Evolutionary conservation across 2,329 filamentous ascomycete genomes (phyloP).

Genomic region (Mollisiaceae sp.): DNA sequence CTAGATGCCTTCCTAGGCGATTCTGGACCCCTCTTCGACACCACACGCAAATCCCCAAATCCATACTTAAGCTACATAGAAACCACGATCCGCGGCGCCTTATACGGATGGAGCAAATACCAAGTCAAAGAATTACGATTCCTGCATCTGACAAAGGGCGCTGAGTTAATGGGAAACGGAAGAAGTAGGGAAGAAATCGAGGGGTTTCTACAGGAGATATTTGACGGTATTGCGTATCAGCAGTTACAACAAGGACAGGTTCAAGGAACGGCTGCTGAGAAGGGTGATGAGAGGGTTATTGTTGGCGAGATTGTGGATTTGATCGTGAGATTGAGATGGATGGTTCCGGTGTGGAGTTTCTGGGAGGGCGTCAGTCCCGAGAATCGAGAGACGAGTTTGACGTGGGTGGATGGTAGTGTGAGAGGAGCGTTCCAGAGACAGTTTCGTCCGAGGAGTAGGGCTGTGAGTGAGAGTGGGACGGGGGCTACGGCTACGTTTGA

Average conservation of each 20-base stretch:
- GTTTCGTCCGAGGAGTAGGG: conserved; percentile 13
- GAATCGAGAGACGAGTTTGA: conserved; percentile 13
- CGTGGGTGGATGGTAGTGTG: conserved; percentile 22
- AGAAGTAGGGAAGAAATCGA: conserved; percentile 20
- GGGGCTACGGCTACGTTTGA: not conserved
- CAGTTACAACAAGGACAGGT: not conserved
- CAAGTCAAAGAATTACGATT: conserved; percentile 17
- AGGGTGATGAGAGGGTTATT: conserved; percentile 11
- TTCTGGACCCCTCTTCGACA: conserved; percentile 13
- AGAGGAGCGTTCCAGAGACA: conserved; percentile 17
- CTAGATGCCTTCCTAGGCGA: conserved; percentile 17
- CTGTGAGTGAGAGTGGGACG: not conserved
- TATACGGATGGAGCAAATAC: conserved; percentile 21
- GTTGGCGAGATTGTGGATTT: conserved; percentile 21
- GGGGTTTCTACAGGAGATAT: conserved; percentile 4
- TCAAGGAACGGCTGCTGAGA: not conserved
- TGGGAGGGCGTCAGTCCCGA: conserved; percentile 19
- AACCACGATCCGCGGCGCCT: conserved; percentile 4
- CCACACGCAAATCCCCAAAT: conserved; percentile 1
- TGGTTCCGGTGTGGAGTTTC: conserved; percentile 24
- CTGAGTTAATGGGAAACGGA: conserved; percentile 15
- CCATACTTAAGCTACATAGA: conserved; percentile 20
- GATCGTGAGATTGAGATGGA: conserved; percentile 19
- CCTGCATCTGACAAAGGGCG: conserved; percentile 16
- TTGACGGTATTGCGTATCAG: conserved; percentile 5